Base-by-base conservation (phyloP, 139 green algal genomes). In the Chlorella vulgaris region DNA sequence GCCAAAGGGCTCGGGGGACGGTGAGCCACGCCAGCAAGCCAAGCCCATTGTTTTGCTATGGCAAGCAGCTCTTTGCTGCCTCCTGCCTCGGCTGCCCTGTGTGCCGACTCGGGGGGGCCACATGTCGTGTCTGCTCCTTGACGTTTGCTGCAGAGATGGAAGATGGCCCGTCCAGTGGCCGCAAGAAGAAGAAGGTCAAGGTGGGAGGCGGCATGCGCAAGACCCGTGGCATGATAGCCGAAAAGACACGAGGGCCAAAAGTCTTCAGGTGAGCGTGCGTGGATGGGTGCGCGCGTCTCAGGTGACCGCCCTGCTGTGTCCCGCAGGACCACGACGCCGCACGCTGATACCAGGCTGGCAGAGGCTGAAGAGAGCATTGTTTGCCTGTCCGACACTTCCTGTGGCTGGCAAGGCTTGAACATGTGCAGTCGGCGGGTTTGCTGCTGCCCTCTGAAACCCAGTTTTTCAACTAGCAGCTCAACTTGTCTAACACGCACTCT, bases 221-320 rank as follows among this genome's bases (percentile, higher is more conserved):
- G 83, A 93, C 88, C 55, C 83, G 92, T 19, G 88, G 82, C 39
- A 87, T 87, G 87, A 68, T 86, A 26, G 73, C 78, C 3, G 88
- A 88, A 29, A 80, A 83, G 15, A 35, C 81, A n/a, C 58, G 80
- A 40, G 87, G 78, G 21, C 85, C 89, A 13, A 89, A 89, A 31
- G 90, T 65, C 43, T 95, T 96, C 61, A 67, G 62, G 73, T 79
- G 47, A 3, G 35, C 3, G 7, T n/a, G n/a, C 5, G n/a, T 50
- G 0, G 69, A 1, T 2, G n/a, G 39, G 13, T 58, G 67, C 38
- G 15, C 3, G 61, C 61, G 36, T n/a, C n/a, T n/a, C n/a, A n/a
- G n/a, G n/a, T n/a, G n/a, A n/a, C n/a, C n/a, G n/a, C n/a, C n/a
- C n/a, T n/a, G n/a, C n/a, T n/a, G n/a, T n/a, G n/a, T n/a, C n/a